Percentiles rank a stretch among this genome's conserved stretches.
phyloP scores from a whole-genome alignment of 2,329 filamentous ascomycete species.

The Cercospora berteroae region DNA sequence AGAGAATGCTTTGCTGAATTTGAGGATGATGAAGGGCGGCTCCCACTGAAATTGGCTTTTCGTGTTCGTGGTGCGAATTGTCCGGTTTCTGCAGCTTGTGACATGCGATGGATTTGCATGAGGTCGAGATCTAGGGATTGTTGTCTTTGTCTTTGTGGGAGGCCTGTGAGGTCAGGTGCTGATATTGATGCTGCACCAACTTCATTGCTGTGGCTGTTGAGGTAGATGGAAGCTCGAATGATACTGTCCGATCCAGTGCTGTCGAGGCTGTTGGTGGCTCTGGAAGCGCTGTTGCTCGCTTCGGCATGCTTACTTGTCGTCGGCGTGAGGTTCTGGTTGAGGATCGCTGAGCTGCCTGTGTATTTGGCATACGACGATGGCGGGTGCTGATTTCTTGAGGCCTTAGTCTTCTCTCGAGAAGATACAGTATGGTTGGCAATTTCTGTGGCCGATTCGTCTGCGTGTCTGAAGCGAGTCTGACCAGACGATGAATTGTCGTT shows the following conservation, averaged over 20 bases:
- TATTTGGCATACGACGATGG: constrained; percentile 41
- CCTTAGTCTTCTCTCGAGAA: constrained; percentile 11
- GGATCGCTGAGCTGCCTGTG: constrained; percentile 36
- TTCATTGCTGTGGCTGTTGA: constrained; percentile 26
- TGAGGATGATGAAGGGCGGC: not conserved
- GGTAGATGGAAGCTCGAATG: constrained; percentile 27
- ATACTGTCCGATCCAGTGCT: constrained; percentile 20
- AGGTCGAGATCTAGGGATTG: constrained; percentile 37
- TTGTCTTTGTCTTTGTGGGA: constrained; percentile 18
- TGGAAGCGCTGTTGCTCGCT: constrained; percentile 31
- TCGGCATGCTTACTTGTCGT: constrained; percentile 35
- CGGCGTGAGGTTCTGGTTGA: constrained; percentile 37
- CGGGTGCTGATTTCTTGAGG: constrained; percentile 33
- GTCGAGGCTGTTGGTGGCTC: constrained; percentile 17
- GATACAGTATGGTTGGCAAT: not conserved
- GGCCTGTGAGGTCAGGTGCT: constrained; percentile 25
- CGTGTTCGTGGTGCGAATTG: constrained; percentile 40
- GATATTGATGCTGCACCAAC: constrained; percentile 28
- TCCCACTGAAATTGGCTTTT: constrained; percentile 19
- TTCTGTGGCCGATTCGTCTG: not conserved
- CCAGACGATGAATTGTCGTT: not conserved
- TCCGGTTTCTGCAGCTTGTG: constrained; percentile 52
- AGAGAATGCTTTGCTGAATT: not conserved
- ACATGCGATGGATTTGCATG: constrained; percentile 49
- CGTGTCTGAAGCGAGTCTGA: not conserved